Conservation (phyloP, 345 rosid species). For the Citrus sp. region DNA sequence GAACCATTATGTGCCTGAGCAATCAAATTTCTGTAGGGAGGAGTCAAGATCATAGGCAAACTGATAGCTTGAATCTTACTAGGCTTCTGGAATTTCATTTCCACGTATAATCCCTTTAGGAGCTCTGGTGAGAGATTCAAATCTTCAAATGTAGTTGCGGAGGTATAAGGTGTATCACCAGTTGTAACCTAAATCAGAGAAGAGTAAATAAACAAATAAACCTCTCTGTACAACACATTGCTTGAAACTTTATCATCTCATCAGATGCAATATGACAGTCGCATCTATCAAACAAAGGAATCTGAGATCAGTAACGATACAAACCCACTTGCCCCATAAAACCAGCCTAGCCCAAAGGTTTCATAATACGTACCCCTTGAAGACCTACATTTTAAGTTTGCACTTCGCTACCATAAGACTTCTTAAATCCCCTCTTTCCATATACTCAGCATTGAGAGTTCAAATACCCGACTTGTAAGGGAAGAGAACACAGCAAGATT, state of each 20-base stretch:
- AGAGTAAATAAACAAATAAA: neutral
- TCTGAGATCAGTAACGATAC: neutral
- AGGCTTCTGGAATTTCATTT: slow-evolving; percentile 91
- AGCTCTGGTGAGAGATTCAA: slow-evolving; percentile 72
- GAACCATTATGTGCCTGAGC: slow-evolving; percentile 99
- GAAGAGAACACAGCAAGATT: too few relatives aligned
- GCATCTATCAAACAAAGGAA: neutral
- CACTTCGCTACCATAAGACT: too few relatives aligned
- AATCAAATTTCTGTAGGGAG: slow-evolving; percentile 75
- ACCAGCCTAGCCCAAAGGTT: neutral
- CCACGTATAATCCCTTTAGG: slow-evolving; percentile 83
- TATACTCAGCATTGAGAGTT: too few relatives aligned
- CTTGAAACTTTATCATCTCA: neutral
- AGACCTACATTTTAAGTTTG: too few relatives aligned
- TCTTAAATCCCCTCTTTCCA: too few relatives aligned
- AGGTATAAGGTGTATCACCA: slow-evolving; percentile 80
- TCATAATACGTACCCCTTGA: neutral
- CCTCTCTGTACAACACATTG: neutral
- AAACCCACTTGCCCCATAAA: neutral
- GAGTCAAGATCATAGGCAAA: slow-evolving; percentile 89
- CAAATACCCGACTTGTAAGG: too few relatives aligned
- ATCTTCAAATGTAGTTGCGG: slow-evolving; percentile 78
- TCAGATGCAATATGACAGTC: neutral
- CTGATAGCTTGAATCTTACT: slow-evolving; percentile 94
- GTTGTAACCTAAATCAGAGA: slow-evolving; percentile 54